phyloP scores from a whole-genome alignment of 1,139 yeast genomes.

The Hemisphaericaspora subhashii region DNA sequence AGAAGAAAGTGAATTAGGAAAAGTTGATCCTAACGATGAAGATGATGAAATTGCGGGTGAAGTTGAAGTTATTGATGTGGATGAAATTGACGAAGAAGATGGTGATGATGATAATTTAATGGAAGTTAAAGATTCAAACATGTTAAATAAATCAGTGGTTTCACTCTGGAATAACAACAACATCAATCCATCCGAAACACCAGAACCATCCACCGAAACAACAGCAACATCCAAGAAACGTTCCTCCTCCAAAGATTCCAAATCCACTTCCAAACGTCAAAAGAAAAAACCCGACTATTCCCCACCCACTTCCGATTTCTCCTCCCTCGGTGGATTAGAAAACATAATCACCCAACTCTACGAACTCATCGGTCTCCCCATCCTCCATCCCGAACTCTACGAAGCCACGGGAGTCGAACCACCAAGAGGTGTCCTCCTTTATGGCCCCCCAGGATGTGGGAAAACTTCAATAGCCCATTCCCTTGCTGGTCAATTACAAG shows the following conservation, averaged over 20 bases:
- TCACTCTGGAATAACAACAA: constrained; percentile 56
- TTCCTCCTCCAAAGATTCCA: constrained; percentile 28
- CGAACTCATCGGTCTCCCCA: constrained; percentile 90
- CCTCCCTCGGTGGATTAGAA: constrained; percentile 88
- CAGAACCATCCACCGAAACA: constrained; percentile 9
- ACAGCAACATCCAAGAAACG: constrained; percentile 31
- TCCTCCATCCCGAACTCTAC: constrained; percentile 90
- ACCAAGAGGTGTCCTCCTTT: constrained; percentile 91
- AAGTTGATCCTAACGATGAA: constrained; percentile 26
- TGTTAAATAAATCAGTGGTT: constrained; percentile 74
- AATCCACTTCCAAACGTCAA: constrained; percentile 33
- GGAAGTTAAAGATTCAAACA: constrained; percentile 60
- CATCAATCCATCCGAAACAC: too few relatives aligned
- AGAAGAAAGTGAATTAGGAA: constrained; percentile 40
- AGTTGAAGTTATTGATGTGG: constrained; percentile 28
- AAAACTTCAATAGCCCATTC: constrained; percentile 96
- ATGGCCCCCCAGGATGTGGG: constrained; percentile 99
- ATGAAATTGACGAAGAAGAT: constrained; percentile 39
- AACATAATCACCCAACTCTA: constrained; percentile 77
- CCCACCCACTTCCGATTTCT: constrained; percentile 67
- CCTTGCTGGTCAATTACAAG: constrained; percentile 89
- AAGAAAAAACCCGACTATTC: constrained; percentile 57
- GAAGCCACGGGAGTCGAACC: constrained; percentile 89
- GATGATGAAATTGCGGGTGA: constrained; percentile 40
- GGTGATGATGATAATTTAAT: constrained; percentile 54